Conservation (phyloP, 2,329 filamentous ascomycete genomes). For the Epichloe aotearoae region DNA sequence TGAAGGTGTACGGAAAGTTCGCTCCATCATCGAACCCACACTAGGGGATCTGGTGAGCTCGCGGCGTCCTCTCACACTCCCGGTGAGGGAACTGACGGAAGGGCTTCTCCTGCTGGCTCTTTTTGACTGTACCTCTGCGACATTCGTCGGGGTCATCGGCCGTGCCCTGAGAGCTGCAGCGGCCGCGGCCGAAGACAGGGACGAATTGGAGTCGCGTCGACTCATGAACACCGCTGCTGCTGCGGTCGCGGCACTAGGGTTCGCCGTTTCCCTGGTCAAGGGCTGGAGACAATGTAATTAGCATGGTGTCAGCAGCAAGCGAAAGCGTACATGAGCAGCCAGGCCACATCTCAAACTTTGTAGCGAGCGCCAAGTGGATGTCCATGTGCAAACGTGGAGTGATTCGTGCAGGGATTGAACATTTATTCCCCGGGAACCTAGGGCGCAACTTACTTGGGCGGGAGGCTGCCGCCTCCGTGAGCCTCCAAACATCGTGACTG, state of each 20-base stretch:
- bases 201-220: conserved; percentile 49
- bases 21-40: conserved; percentile 72
- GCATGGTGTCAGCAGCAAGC: not conserved
- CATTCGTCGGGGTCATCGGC: conserved; percentile 63
- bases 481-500: conserved; percentile 32
- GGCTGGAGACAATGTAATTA: conserved; percentile 30
- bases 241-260: conserved; percentile 63
- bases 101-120: conserved; percentile 61
- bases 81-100: conserved; percentile 56
- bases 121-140: conserved; percentile 78
- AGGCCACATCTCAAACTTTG: not conserved
- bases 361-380: not conserved
- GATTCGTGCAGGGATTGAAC: no score
- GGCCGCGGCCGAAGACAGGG: conserved; percentile 73
- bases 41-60: conserved; percentile 54
- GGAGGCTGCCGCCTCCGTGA: conserved; percentile 36
- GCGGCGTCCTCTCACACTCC: conserved; percentile 25
- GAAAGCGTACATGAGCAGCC: not conserved
- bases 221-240: conserved; percentile 65
- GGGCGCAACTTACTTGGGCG: conserved; percentile 29
- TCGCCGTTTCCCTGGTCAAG: conserved; percentile 49
- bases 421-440: not conserved
- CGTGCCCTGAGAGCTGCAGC: conserved; percentile 71
- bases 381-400: not conserved
- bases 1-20: conserved; percentile 73